A percentile compares a stretch with the other conserved stretches of the same genome.
These are phyloP conservation scores for Fusarium hainanense DNA, from an alignment of 2,329 filamentous ascomycete species.

Conservation along the genomic window DNA sequence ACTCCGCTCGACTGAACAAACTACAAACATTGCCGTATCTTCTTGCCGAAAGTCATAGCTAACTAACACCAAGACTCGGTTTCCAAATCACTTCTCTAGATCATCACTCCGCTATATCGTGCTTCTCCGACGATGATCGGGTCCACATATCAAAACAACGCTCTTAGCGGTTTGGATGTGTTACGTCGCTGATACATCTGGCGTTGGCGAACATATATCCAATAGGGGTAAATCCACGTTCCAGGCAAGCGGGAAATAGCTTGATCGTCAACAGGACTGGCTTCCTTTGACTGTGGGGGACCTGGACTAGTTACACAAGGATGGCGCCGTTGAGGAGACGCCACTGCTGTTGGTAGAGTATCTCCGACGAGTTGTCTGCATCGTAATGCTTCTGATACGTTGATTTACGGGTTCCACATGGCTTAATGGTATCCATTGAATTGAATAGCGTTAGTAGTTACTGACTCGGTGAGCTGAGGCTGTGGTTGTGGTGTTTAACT, in stretches of 20 bases:
- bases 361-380: constrained; percentile 10
- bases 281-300: neutral
- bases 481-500: neutral
- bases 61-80: neutral
- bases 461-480: neutral
- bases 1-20: neutral
- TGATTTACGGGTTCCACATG: neutral
- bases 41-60: neutral
- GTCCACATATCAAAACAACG: neutral
- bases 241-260: neutral
- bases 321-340: constrained; percentile 6
- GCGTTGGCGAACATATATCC: neutral
- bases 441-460: neutral
- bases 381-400: neutral
- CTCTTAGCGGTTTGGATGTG: neutral
- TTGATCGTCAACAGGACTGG: neutral
- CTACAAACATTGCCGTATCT: neutral
- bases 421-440: neutral
- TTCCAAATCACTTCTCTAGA: neutral
- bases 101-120: neutral
- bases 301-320: neutral
- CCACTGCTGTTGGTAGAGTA: constrained; percentile 12
- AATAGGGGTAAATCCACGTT: neutral
- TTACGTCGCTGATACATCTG: neutral
- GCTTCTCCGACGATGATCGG: neutral